Percentiles rank a stretch among this genome's conserved stretches.
These are phyloP conservation scores for Pestalotiopsis sp. DNA, from an alignment of 2,329 filamentous ascomycete genomes.

Conservation along the genomic window DNA sequence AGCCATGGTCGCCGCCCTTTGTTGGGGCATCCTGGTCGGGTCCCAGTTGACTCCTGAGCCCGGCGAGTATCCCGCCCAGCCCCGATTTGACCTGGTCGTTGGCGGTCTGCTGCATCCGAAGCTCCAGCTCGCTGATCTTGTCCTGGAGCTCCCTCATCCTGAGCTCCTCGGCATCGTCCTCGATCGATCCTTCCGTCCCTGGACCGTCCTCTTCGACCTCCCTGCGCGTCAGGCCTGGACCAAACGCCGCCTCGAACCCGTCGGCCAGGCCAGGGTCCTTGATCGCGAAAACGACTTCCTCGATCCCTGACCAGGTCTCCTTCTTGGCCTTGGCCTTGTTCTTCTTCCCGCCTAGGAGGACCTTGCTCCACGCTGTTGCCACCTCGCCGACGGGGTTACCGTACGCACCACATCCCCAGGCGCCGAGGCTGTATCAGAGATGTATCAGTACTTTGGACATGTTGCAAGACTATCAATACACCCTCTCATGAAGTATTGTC, in stretches of 20 bases:
- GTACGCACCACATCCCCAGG: slow-evolving; percentile 68
- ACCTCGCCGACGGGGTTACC: slow-evolving; percentile 64
- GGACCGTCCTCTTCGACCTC: slow-evolving; percentile 21
- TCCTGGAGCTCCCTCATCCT: slow-evolving; percentile 26
- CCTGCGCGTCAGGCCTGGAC: slow-evolving; percentile 37
- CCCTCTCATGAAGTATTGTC: no score
- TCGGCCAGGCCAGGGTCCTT: slow-evolving; percentile 52
- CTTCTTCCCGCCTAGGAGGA: slow-evolving; percentile 34
- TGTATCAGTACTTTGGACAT: background rate
- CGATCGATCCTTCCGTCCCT: slow-evolving; percentile 12
- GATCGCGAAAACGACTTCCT: slow-evolving; percentile 63
- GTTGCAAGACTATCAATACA: background rate
- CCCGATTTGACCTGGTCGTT: slow-evolving; percentile 30
- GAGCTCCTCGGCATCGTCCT: slow-evolving; percentile 16
- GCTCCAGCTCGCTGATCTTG: slow-evolving; percentile 31
- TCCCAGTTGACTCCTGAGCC: slow-evolving; percentile 27
- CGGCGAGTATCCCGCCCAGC: slow-evolving; percentile 28
- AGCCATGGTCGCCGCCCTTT: background rate
- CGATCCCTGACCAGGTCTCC: slow-evolving; percentile 44
- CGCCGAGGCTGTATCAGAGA: slow-evolving; percentile 46
- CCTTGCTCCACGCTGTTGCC: slow-evolving; percentile 55
- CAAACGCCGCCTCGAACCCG: slow-evolving; percentile 53
- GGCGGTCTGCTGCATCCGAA: slow-evolving; percentile 23
- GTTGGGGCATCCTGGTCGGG: background rate
- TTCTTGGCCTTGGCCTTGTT: slow-evolving; percentile 24